Base-by-base conservation (phyloP, 352 stramenopile genomes). In the Pythium phragmitis region DNA sequence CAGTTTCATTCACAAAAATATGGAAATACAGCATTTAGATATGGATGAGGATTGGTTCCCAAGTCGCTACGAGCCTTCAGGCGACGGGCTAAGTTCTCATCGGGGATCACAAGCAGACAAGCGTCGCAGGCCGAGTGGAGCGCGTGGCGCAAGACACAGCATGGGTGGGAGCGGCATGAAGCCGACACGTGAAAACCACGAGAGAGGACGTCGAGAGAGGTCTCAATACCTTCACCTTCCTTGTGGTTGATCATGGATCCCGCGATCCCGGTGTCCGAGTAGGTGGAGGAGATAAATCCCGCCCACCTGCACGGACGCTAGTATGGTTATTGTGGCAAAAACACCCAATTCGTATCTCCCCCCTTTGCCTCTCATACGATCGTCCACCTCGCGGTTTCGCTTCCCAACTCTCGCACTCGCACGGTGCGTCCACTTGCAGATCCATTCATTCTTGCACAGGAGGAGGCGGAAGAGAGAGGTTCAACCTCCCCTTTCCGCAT, bases 221-320 rank as follows among this genome's bases (percentile, higher is more conserved):
- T 54, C 62, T 46, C 50, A 76, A 81, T 88, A 90, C 81, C 79
- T 88, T 90, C 79, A 69, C 58, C 79, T 79, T 80, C 79, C 80
- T 88, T 86, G 65, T 76, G 69, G 73, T 74, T 74, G 77, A 90
- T 91, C 81, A 88, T 87, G 79, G 77, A 82, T 91, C 81, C 81
- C 81, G 72, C 42, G 79, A 91, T 82, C 81, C 79, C 81, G 79
- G 79, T 86, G 81, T 81, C 79, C 67, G 28, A 65, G 21, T 7
- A 9, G n/a, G 19, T 17, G 50, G n/a, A 46, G 43, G 56, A 41
- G 39, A n/a, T 17, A 7, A 46, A 46, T 14, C 39, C 39, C 17
- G 16, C 39, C 39, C 13, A 39, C 34, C 16, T 26, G 43, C 41
- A 54, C 39, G 30, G 54, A 73, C 78, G 80, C 80, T 88, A 87